Evolutionary conservation across 2,329 filamentous ascomycete genomes (phyloP).

Genomic region (Aureobasidium zeae): DNA sequence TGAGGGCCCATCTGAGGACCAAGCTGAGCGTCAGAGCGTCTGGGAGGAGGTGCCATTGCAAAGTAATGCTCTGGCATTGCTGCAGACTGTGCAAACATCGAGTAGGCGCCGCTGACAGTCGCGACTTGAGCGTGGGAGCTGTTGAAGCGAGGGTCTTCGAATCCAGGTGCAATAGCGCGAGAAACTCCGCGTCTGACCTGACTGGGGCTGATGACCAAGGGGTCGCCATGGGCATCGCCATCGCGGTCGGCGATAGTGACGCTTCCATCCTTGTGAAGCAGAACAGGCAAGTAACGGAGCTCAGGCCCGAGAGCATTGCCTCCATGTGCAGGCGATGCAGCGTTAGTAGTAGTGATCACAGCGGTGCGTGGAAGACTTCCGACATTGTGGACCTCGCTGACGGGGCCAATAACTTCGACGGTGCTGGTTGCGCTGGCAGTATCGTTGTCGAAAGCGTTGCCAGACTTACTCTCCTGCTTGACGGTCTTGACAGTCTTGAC

Average conservation of each 20-base stretch:
- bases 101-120: neutral
- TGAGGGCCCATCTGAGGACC: too few relatives aligned
- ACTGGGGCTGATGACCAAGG: neutral
- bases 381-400: too few relatives aligned
- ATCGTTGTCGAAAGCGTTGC: too few relatives aligned
- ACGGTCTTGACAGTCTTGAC: neutral
- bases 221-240: neutral
- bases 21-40: neutral
- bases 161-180: too few relatives aligned
- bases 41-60: constrained; percentile 4
- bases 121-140: neutral
- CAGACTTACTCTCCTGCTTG: neutral
- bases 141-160: neutral
- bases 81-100: neutral
- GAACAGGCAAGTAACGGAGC: neutral
- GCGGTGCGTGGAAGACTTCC: too few relatives aligned
- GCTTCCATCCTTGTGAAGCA: constrained; percentile 1
- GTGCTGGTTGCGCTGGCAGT: too few relatives aligned
- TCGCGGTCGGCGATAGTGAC: constrained; percentile 4
- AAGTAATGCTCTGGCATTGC: too few relatives aligned
- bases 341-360: neutral
- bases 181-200: neutral
- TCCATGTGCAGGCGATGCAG: neutral
- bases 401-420: too few relatives aligned
- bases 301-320: neutral